These are phyloP conservation scores for Hypsizygus marmoreus DNA, from an alignment of 768 basidiomycete genomes.

Conservation along the genomic window DNA sequence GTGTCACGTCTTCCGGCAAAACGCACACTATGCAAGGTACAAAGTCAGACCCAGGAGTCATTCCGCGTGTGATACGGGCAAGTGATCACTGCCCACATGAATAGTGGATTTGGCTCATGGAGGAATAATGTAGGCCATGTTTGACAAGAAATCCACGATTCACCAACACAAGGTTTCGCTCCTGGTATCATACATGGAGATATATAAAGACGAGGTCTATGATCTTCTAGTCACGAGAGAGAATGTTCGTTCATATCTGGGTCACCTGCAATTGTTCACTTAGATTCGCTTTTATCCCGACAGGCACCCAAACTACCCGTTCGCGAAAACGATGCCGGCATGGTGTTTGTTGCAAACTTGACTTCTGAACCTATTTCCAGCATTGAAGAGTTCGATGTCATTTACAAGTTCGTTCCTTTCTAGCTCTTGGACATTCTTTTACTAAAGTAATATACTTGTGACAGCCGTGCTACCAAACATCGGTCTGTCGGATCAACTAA, in stretches of 20 bases:
- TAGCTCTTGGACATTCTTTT: neutral
- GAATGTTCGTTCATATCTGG: constrained; percentile 43
- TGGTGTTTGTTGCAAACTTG: constrained; percentile 58
- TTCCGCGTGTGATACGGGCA: constrained; percentile 78
- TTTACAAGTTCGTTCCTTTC: constrained; percentile 42
- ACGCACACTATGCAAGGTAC: constrained; percentile 93
- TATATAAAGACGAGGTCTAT: constrained; percentile 90
- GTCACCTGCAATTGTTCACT: neutral
- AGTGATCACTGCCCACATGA: constrained; percentile 12
- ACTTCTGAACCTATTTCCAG: constrained; percentile 40
- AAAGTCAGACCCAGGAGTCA: constrained; percentile 74
- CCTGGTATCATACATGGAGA: constrained; percentile 81
- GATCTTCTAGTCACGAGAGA: constrained; percentile 79
- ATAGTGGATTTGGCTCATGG: neutral
- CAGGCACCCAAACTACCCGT: constrained; percentile 56
- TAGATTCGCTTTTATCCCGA: constrained; percentile 6
- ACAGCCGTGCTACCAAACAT: constrained; percentile 68
- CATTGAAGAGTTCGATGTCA: constrained; percentile 44
- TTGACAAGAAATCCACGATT: constrained; percentile 45
- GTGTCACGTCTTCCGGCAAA: constrained; percentile 89
- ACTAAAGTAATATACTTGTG: neutral
- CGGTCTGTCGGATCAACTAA: constrained; percentile 88
- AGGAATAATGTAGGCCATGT: constrained; percentile 49
- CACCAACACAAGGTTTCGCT: constrained; percentile 47
- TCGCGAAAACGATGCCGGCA: constrained; percentile 52